phyloP scores from a whole-genome alignment of 805 yeast genomes.

The Barnettozyma sucrosica region DNA sequence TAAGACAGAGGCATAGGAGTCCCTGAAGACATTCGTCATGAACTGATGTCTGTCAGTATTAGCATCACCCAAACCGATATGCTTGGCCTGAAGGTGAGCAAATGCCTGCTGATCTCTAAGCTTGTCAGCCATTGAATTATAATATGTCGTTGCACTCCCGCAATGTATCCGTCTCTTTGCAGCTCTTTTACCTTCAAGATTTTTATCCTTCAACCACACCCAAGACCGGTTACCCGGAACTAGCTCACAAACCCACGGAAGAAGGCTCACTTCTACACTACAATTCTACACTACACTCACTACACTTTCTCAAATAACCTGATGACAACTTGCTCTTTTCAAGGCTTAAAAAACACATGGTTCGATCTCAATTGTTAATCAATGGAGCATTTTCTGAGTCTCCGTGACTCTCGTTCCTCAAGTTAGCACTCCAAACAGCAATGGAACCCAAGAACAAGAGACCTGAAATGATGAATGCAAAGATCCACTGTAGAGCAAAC shows the following conservation, averaged over 20 bases:
- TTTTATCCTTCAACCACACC: too few species aligned
- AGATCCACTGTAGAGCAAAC: constrained; percentile 82
- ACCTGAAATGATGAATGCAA: constrained; percentile 64
- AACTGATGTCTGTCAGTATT: constrained; percentile 69
- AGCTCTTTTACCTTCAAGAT: neutral
- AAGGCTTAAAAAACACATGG: neutral
- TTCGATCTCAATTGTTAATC: constrained; percentile 19
- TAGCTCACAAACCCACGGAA: too few species aligned
- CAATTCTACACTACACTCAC: neutral
- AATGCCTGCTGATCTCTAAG: constrained; percentile 52
- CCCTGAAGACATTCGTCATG: constrained; percentile 59
- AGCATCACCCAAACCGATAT: constrained; percentile 72
- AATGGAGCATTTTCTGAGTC: constrained; percentile 35
- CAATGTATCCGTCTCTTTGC: too few species aligned
- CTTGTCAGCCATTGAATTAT: constrained; percentile 52
- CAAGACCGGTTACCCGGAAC: neutral
- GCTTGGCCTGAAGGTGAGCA: constrained; percentile 51
- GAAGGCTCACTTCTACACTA: too few species aligned
- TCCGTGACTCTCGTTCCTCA: constrained; percentile 7
- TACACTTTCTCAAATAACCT: too few species aligned
- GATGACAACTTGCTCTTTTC: neutral
- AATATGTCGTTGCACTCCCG: too few species aligned
- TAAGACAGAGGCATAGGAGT: constrained; percentile 56
- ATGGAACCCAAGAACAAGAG: constrained; percentile 47
- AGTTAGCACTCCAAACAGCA: constrained; percentile 38